phyloP scores from a whole-genome alignment of 371 early-diverging fungal genomes.

The Nosema muscidifuracis region DNA sequence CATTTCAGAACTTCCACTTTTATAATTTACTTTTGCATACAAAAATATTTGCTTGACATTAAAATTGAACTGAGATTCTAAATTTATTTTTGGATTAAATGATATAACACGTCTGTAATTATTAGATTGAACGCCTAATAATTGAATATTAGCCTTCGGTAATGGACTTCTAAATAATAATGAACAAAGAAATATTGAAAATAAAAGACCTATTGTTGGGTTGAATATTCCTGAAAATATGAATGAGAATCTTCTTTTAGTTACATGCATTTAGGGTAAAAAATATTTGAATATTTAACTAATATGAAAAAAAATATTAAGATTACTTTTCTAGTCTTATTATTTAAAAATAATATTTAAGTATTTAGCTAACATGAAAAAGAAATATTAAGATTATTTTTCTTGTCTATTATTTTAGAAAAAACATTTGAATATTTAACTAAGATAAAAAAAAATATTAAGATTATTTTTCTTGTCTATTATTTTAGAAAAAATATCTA shows the following conservation, averaged over 20 bases:
- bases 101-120: neutral
- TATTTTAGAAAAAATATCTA: too few relatives aligned
- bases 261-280: conserved; percentile 20
- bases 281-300: neutral
- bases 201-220: conserved; percentile 21
- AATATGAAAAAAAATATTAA: neutral
- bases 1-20: conserved; percentile 31
- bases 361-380: too few relatives aligned
- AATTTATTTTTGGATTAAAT: conserved; percentile 50
- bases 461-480: too few relatives aligned
- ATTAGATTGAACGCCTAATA: conserved; percentile 6
- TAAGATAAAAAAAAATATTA: too few relatives aligned
- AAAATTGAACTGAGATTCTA: conserved; percentile 38
- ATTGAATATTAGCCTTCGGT: neutral
- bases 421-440: too few relatives aligned
- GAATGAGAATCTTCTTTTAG: conserved; percentile 12
- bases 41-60: conserved; percentile 56
- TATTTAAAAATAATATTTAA: too few relatives aligned
- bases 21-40: conserved; percentile 28
- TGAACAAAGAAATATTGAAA: conserved; percentile 24
- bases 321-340: too few relatives aligned
- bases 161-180: conserved; percentile 1
- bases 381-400: too few relatives aligned
- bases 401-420: too few relatives aligned
- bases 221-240: conserved; percentile 3